Percentiles rank a stretch among this genome's conserved stretches.
Conservation (phyloP, 2,329 filamentous ascomycete species). For the Magnaporthales sp. region DNA sequence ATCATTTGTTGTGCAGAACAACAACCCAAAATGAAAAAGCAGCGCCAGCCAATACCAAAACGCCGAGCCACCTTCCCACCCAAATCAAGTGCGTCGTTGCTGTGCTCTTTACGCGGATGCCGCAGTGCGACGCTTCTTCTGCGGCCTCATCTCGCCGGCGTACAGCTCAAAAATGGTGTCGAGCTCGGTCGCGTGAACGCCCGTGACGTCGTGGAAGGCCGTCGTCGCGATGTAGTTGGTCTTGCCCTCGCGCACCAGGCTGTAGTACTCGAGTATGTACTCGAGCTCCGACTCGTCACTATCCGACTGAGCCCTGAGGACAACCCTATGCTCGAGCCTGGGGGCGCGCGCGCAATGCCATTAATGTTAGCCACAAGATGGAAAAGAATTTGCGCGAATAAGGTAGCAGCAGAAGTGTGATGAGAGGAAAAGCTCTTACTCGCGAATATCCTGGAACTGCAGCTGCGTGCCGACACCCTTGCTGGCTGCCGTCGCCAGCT, state of each 20-base stretch:
- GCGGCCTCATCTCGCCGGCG: conserved; percentile 26
- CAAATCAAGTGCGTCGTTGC: too few relatives aligned
- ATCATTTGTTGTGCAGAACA: too few relatives aligned
- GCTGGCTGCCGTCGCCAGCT: conserved; percentile 35
- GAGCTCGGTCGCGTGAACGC: conserved; percentile 33
- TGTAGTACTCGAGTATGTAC: conserved; percentile 43
- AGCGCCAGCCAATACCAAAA: too few relatives aligned
- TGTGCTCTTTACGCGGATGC: background rate
- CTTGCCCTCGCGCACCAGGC: conserved; percentile 41
- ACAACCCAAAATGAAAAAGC: too few relatives aligned
- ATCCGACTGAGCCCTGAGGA: conserved; percentile 26
- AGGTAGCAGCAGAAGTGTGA: conserved; percentile 1
- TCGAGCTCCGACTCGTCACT: conserved; percentile 30
- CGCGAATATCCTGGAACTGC: conserved; percentile 35
- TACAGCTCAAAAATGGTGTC: conserved; percentile 40
- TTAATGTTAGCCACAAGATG: background rate
- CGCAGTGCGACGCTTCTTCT: conserved; percentile 17
- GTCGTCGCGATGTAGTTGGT: conserved; percentile 44
- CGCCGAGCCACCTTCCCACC: background rate
- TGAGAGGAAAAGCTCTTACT: conserved; percentile 20
- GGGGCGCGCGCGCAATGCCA: conserved; percentile 15
- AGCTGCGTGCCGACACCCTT: conserved; percentile 31
- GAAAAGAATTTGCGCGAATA: background rate
- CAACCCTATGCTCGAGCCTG: conserved; percentile 20
- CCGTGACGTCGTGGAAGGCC: conserved; percentile 40